These are phyloP conservation scores for Rhizomucor pusillus DNA, from an alignment of 371 early-diverging fungal species.

Conservation along the genomic window DNA sequence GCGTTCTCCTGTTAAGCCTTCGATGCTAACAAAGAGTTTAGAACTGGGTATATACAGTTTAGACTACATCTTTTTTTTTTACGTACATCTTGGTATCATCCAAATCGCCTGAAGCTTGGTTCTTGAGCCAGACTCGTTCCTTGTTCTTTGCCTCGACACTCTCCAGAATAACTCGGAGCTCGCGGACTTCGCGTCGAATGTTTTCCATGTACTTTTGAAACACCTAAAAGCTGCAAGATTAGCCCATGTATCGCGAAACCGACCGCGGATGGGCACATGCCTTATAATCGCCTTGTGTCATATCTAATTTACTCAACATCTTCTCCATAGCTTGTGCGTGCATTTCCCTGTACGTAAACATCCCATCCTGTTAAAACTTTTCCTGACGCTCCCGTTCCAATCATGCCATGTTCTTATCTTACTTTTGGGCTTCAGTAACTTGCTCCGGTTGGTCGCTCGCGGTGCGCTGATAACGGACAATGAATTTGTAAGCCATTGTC, in stretches of 20 bases:
- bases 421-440: conserved; percentile 59
- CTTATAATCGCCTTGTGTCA: conserved; percentile 70
- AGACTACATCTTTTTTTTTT: no score
- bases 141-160: conserved; percentile 79
- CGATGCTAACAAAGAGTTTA: conserved; percentile 50
- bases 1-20: conserved; percentile 78
- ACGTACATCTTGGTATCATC: conserved; percentile 77
- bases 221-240: conserved; percentile 16
- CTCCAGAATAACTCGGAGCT: conserved; percentile 75
- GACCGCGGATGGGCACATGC: conserved; percentile 21
- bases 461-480: conserved; percentile 24
- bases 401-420: conserved; percentile 14
- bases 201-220: conserved; percentile 61
- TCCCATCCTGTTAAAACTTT: neutral
- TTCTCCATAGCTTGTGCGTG: conserved; percentile 68
- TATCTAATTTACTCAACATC: conserved; percentile 61
- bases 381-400: neutral
- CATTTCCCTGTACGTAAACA: conserved; percentile 49
- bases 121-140: conserved; percentile 82
- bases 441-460: conserved; percentile 47
- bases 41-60: no score
- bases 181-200: conserved; percentile 70
- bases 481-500: neutral
- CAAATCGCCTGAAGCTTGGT: conserved; percentile 79
- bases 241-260: neutral